These are phyloP conservation scores for Sugiyamaella lignohabitans DNA, from an alignment of 805 yeast species.

Conservation along the genomic window DNA sequence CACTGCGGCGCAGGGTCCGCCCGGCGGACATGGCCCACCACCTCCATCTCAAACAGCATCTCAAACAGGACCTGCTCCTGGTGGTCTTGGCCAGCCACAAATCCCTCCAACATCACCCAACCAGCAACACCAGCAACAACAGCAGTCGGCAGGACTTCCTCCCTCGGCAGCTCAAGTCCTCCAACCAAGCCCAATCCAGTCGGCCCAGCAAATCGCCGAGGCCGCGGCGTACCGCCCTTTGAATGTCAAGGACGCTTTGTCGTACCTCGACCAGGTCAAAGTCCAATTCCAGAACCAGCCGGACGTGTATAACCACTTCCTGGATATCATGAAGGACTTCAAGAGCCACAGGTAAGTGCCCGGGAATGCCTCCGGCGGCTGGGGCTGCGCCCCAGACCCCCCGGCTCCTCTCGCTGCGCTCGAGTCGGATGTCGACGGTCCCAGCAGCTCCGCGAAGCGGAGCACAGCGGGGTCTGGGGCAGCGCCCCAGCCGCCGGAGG, in stretches of 20 bases:
- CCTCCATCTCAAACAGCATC: slow-evolving; percentile 5
- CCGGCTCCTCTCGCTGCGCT: not conserved
- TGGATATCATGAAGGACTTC: slow-evolving; percentile 98
- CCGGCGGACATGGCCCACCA: slow-evolving; percentile 12
- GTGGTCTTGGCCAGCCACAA: not conserved
- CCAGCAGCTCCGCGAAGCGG: not conserved
- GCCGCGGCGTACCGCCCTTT: slow-evolving; percentile 48
- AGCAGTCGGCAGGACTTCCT: slow-evolving; percentile 14
- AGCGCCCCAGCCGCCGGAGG: slow-evolving; percentile 1
- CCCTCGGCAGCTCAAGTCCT: not conserved
- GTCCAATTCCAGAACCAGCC: slow-evolving; percentile 87
- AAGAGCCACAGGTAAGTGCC: slow-evolving; percentile 77
- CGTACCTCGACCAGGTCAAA: slow-evolving; percentile 93
- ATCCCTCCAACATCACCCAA: not conserved
- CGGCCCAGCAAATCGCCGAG: slow-evolving; percentile 25
- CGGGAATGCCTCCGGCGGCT: slow-evolving; percentile 9
- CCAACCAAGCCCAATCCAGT: slow-evolving; percentile 17
- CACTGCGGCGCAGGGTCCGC: slow-evolving; percentile 10
- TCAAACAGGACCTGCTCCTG: not conserved
- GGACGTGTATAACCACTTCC: slow-evolving; percentile 89
- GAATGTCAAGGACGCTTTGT: slow-evolving; percentile 92
- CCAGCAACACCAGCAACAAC: slow-evolving; percentile 7
- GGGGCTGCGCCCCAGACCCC: too few relatives aligned
- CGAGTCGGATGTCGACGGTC: not conserved
- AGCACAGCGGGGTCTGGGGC: not conserved